A percentile compares a stretch with the other conserved stretches of the same genome.
Conservation (phyloP, 208 protist species). For the Leishmania guyanensis region DNA sequence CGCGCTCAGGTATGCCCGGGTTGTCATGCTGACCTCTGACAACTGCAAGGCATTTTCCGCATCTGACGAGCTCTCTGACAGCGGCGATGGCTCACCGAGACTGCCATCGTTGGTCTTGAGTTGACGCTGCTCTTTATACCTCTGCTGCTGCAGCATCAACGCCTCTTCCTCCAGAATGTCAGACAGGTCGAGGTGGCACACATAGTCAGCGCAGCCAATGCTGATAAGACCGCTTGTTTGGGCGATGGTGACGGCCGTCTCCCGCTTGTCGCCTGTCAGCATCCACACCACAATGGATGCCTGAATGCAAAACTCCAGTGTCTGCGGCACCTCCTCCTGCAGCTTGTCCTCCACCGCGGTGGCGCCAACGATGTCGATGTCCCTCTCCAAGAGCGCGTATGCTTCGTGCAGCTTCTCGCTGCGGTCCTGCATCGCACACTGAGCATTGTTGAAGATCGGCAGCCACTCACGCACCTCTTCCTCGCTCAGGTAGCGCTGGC, state of each 20-base stretch:
- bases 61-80: background rate
- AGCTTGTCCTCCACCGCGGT: conserved; percentile 97
- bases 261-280: conserved; percentile 98
- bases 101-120: conserved; percentile 8
- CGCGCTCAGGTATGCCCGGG: conserved; percentile 8
- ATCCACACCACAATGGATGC: conserved; percentile 96
- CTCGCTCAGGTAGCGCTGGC: conserved; percentile 54
- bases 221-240: conserved; percentile 58
- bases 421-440: conserved; percentile 59
- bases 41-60: background rate
- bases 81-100: background rate
- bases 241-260: conserved; percentile 97
- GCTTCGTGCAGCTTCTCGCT: conserved; percentile 58
- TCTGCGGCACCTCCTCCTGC: conserved; percentile 94
- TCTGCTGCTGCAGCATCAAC: conserved; percentile 23
- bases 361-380: conserved; percentile 89
- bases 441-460: conserved; percentile 59
- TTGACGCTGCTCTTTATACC: conserved; percentile 3
- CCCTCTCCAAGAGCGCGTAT: conserved; percentile 77
- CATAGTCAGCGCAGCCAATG: conserved; percentile 19
- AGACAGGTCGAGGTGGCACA: conserved; percentile 56
- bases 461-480: conserved; percentile 68
- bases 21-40: background rate
- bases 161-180: conserved; percentile 39
- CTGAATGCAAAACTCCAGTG: conserved; percentile 84